phyloP scores from a whole-genome alignment of 768 basidiomycete genomes.

The Suillus variegatus region DNA sequence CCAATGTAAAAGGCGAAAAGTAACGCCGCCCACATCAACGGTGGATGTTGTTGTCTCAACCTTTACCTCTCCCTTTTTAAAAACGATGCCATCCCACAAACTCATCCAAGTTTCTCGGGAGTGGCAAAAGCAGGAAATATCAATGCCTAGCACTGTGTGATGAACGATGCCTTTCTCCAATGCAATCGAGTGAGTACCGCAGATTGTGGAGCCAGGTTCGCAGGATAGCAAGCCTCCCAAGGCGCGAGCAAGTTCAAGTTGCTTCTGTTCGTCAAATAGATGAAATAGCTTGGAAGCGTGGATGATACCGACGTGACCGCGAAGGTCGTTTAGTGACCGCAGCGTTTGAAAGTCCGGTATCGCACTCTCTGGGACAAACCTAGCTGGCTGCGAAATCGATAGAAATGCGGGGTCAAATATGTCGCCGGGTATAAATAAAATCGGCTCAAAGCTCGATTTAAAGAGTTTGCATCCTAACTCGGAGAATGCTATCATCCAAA shows the following conservation, averaged over 20 bases:
- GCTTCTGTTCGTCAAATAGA: constrained; percentile 20
- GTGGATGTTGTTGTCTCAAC: background rate
- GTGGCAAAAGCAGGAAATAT: constrained; percentile 16
- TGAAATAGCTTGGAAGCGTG: constrained; percentile 48
- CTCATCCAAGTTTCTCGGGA: constrained; percentile 16
- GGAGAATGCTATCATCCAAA: constrained; percentile 47
- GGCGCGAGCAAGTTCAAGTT: constrained; percentile 17
- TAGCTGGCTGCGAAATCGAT: constrained; percentile 24
- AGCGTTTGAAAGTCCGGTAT: constrained; percentile 31
- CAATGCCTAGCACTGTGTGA: constrained; percentile 12
- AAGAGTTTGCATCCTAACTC: constrained; percentile 59
- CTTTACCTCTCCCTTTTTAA: constrained; percentile 7
- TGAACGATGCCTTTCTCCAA: constrained; percentile 8
- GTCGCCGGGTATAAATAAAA: constrained; percentile 55
- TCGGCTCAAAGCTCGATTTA: constrained; percentile 48
- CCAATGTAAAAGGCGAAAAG: background rate
- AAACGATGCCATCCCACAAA: constrained; percentile 14
- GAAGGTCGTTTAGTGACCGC: constrained; percentile 43
- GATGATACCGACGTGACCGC: constrained; percentile 46
- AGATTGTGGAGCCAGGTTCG: constrained; percentile 21
- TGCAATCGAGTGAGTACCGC: constrained; percentile 18
- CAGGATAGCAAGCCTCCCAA: constrained; percentile 22
- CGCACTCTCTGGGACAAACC: constrained; percentile 17
- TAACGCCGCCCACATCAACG: background rate
- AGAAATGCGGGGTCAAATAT: constrained; percentile 47